phyloP scores from a whole-genome alignment of 495 filamentous ascomycete genomes.

The Podospora pseudopauciseta region DNA sequence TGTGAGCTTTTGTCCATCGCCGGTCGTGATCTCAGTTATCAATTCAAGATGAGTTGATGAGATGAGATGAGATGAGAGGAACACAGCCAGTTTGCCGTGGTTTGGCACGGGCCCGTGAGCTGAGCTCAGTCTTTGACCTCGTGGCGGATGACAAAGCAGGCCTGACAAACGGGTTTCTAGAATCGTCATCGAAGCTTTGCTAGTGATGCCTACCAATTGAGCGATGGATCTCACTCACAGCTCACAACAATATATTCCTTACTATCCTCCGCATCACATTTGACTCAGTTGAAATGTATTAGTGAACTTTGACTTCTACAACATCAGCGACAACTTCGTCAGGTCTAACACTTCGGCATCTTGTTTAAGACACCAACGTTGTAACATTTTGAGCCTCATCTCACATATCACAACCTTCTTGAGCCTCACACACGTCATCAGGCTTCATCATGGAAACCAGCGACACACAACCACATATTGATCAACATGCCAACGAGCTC shows the following conservation, averaged over 20 bases:
- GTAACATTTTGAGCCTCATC: neutral
- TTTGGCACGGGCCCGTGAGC: neutral
- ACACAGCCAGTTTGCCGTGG: neutral
- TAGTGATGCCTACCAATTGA: neutral
- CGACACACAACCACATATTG: conserved; percentile 4
- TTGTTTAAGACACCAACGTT: neutral
- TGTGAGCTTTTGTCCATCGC: neutral
- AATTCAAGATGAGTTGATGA: neutral
- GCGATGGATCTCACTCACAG: neutral
- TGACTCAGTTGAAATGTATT: neutral
- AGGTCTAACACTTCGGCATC: neutral
- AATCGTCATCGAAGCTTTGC: neutral
- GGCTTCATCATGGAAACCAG: conserved; percentile 3
- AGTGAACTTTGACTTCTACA: neutral
- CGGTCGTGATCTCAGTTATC: neutral
- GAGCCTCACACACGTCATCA: neutral
- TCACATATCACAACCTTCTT: neutral
- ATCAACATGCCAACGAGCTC: neutral
- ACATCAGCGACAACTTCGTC: neutral
- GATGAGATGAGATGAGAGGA: neutral
- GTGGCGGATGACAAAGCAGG: neutral
- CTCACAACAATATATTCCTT: neutral
- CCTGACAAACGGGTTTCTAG: neutral
- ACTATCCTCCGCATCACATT: neutral
- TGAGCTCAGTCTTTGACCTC: neutral